A percentile compares a stretch with the other conserved stretches of the same genome.
phyloP scores from a whole-genome alignment of 306 rosid species.

The Sphenostylis stenocarpa region DNA sequence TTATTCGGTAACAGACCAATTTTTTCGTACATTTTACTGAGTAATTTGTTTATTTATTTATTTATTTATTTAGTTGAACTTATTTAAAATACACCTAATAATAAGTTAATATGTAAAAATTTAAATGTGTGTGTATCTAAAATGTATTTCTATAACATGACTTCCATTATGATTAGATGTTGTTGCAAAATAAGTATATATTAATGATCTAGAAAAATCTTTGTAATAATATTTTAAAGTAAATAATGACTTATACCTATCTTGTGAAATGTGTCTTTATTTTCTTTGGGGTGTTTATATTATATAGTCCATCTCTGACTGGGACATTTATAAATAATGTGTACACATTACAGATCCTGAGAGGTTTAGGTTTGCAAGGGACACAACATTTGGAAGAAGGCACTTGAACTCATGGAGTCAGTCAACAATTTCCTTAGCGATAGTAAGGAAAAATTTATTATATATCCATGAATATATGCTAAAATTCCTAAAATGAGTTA shows the following conservation, averaged over 20 bases:
- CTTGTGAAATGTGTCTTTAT: neutral
- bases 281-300: neutral
- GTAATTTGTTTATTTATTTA: neutral
- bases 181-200: too few species aligned
- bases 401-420: slow-evolving; percentile 64
- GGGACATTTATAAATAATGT: neutral
- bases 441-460: slow-evolving; percentile 43
- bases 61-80: neutral
- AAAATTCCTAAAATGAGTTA: neutral
- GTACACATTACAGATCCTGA: slow-evolving; percentile 62
- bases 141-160: too few species aligned
- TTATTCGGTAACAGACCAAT: neutral
- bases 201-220: too few species aligned
- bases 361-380: slow-evolving; percentile 83
- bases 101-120: too few species aligned
- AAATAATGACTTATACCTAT: too few species aligned
- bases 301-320: neutral
- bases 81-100: neutral
- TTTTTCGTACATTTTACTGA: neutral
- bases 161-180: too few species aligned
- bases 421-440: slow-evolving; percentile 60
- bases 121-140: too few species aligned
- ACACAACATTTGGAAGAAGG: slow-evolving; percentile 81
- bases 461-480: neutral
- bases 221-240: too few species aligned